These are phyloP conservation scores for Amoebophrya sp. DNA, from an alignment of 169 alveolate species.

Conservation along the genomic window DNA sequence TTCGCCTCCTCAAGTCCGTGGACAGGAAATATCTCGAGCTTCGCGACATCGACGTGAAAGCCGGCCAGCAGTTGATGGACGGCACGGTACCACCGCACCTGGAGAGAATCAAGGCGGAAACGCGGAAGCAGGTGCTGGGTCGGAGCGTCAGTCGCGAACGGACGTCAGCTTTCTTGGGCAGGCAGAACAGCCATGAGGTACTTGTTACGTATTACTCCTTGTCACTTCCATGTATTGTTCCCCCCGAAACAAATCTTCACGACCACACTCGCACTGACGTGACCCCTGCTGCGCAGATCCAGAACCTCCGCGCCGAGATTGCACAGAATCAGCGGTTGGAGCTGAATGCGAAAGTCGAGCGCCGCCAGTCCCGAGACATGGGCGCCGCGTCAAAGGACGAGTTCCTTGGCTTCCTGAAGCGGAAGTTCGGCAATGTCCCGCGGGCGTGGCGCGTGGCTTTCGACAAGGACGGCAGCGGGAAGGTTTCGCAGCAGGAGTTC, in stretches of 20 bases:
- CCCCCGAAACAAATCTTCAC: no score
- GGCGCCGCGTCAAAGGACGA: not conserved
- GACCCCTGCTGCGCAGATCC: not conserved
- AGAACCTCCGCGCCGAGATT: not conserved
- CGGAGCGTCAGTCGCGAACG: not conserved
- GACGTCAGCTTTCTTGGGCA: not conserved
- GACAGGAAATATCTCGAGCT: not conserved
- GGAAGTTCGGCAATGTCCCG: not conserved
- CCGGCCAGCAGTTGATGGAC: not conserved
- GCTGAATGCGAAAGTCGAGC: not conserved
- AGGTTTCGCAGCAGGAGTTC: not conserved
- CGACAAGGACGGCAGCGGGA: not conserved
- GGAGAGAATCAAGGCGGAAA: not conserved
- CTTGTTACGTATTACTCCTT: no score
- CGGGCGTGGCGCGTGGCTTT: not conserved
- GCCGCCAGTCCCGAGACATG: not conserved
- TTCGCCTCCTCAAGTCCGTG: not conserved
- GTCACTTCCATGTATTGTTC: no score
- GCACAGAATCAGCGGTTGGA: not conserved
- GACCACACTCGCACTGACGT: no score
- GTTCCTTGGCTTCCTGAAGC: not conserved
- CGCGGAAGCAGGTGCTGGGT: not conserved
- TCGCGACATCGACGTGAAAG: not conserved
- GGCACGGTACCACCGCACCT: not conserved
- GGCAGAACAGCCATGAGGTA: not conserved